A percentile compares a stretch with the other conserved stretches of the same genome.
Conservation (phyloP, 108 stramenopile genomes). For the Pseudonitzschia delicatissima region DNA sequence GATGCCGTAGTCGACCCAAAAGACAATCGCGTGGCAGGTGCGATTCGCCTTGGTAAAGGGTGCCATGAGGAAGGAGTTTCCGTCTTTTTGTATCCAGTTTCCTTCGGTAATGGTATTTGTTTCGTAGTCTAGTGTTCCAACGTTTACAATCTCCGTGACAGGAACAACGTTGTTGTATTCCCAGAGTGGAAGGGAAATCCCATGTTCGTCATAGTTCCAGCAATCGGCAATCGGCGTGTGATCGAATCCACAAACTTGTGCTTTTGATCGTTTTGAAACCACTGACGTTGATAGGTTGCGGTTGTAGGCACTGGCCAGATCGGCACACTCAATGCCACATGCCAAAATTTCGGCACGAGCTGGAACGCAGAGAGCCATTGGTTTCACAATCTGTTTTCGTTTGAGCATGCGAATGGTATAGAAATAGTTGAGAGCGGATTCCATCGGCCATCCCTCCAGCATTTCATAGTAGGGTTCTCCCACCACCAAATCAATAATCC, state of each 20-base stretch:
- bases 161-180: slow-evolving; percentile 50
- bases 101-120: not conserved
- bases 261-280: not conserved
- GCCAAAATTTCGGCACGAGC: slow-evolving; percentile 52
- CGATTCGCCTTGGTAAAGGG: slow-evolving; percentile 8
- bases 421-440: slow-evolving; percentile 74
- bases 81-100: not conserved
- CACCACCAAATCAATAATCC: slow-evolving; percentile 51
- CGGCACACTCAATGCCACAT: slow-evolving; percentile 60
- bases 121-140: slow-evolving; percentile 53
- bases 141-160: slow-evolving; percentile 40
- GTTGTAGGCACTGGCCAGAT: slow-evolving; percentile 45
- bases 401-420: slow-evolving; percentile 53
- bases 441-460: slow-evolving; percentile 71
- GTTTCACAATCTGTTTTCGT: slow-evolving; percentile 33
- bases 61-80: not conserved
- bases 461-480: slow-evolving; percentile 83
- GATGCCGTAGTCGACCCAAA: slow-evolving; percentile 55
- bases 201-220: slow-evolving; percentile 43
- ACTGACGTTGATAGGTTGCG: slow-evolving; percentile 17
- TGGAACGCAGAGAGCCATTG: slow-evolving; percentile 46
- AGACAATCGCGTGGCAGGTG: slow-evolving; percentile 40
- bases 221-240: slow-evolving; percentile 54
- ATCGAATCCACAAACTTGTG: slow-evolving; percentile 45
- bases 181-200: slow-evolving; percentile 57